Conservation (phyloP, 176 grass and related monocot genomes). For the Zoysia japonica region DNA sequence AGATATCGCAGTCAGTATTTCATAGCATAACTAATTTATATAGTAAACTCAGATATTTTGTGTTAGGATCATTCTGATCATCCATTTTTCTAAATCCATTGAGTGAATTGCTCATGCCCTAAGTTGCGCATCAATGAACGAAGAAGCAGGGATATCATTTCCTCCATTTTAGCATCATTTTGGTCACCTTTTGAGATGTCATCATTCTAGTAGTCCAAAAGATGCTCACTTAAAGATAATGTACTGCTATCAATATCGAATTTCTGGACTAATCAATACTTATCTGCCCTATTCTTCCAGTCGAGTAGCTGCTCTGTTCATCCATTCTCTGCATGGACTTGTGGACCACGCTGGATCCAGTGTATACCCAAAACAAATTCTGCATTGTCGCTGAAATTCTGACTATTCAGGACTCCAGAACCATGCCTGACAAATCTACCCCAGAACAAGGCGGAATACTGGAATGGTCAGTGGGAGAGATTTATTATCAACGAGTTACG, state of each 20-base stretch:
- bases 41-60: neutral
- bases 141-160: neutral
- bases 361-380: constrained; percentile 24
- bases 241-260: constrained; percentile 18
- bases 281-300: constrained; percentile 19
- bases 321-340: neutral
- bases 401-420: constrained; percentile 34
- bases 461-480: constrained; percentile 4
- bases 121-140: constrained; percentile 1
- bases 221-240: constrained; percentile 1
- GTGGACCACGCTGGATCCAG: constrained; percentile 21
- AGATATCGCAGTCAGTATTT: neutral
- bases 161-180: neutral
- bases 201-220: constrained; percentile 5
- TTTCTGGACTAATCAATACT: neutral
- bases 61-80: neutral
- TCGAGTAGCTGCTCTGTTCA: neutral
- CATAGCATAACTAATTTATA: neutral
- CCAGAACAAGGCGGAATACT: constrained; percentile 14
- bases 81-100: neutral
- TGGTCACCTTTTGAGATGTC: neutral
- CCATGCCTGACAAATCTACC: constrained; percentile 18
- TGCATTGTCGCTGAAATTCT: constrained; percentile 29
- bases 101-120: neutral
- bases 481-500: constrained; percentile 11